phyloP scores from a whole-genome alignment of 1,284 basidiomycete genomes.

The Porodaedalea pini region DNA sequence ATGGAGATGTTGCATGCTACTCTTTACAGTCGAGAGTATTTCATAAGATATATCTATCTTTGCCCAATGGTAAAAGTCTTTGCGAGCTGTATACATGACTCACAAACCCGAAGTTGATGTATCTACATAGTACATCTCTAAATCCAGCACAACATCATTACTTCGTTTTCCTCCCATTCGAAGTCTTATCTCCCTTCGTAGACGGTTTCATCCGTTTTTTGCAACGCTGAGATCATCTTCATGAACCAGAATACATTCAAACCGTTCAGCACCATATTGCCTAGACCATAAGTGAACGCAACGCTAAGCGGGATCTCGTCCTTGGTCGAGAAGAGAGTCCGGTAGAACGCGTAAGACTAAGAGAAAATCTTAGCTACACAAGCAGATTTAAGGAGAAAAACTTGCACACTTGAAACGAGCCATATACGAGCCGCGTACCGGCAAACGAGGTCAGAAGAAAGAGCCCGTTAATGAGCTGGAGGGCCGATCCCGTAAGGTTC shows the following conservation, averaged over 20 bases:
- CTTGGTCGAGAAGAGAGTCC: slow-evolving; percentile 47
- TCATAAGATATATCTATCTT: not conserved
- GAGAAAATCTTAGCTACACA: slow-evolving; percentile 25
- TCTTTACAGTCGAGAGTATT: not conserved
- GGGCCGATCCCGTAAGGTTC: slow-evolving; percentile 57
- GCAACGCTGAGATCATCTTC: slow-evolving; percentile 61
- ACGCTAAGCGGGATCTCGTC: slow-evolving; percentile 46
- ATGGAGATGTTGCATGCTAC: not conserved
- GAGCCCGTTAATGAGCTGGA: slow-evolving; percentile 66
- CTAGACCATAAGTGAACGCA: slow-evolving; percentile 46
- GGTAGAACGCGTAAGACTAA: slow-evolving; percentile 62
- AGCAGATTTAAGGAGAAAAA: not conserved
- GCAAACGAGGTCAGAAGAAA: slow-evolving; percentile 62
- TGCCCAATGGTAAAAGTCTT: not conserved
- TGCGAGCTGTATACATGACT: not conserved
- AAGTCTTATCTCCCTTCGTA: not conserved
- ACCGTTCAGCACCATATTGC: slow-evolving; percentile 58
- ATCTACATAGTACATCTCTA: too few species aligned
- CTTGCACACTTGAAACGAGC: slow-evolving; percentile 51
- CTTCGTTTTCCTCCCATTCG: slow-evolving; percentile 22
- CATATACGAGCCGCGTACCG: slow-evolving; percentile 59
- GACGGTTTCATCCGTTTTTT: slow-evolving; percentile 37
- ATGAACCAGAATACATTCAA: slow-evolving; percentile 72
- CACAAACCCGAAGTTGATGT: too few species aligned
- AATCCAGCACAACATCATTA: not conserved